Evolutionary conservation across 73 alveolate genomes (phyloP).

Genomic region (Tetrahymena thermophila): DNA sequence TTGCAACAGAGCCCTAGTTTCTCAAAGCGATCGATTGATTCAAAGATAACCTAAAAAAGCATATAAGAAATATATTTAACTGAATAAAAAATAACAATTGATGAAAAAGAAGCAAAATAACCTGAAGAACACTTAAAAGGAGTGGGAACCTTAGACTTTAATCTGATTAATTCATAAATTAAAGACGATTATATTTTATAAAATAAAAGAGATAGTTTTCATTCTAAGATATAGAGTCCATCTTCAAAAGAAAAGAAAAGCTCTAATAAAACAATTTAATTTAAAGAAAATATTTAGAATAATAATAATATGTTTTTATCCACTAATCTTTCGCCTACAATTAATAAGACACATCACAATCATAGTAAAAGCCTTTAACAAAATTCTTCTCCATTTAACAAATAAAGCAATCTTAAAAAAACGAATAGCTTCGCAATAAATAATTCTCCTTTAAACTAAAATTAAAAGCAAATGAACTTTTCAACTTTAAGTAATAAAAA

Average conservation of each 20-base stretch:
- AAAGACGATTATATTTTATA: not conserved
- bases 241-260: not conserved
- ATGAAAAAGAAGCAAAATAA: not conserved
- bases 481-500: no score
- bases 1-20: not conserved
- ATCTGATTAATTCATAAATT: no score
- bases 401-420: not conserved
- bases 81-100: not conserved
- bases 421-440: not conserved
- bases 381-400: not conserved
- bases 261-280: not conserved
- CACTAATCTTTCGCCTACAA: not conserved
- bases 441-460: not conserved
- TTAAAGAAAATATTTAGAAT: not conserved
- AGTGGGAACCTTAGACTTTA: not conserved
- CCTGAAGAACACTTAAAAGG: no score
- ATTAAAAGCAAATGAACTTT: no score
- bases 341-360: not conserved
- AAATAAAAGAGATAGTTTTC: no score
- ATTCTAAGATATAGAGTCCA: not conserved
- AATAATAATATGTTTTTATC: not conserved
- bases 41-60: not conserved
- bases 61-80: not conserved
- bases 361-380: not conserved
- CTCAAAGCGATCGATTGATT: not conserved